Base-by-base conservation (phyloP, 2,329 filamentous ascomycete genomes). In the Colletotrichum echinochloae region DNA sequence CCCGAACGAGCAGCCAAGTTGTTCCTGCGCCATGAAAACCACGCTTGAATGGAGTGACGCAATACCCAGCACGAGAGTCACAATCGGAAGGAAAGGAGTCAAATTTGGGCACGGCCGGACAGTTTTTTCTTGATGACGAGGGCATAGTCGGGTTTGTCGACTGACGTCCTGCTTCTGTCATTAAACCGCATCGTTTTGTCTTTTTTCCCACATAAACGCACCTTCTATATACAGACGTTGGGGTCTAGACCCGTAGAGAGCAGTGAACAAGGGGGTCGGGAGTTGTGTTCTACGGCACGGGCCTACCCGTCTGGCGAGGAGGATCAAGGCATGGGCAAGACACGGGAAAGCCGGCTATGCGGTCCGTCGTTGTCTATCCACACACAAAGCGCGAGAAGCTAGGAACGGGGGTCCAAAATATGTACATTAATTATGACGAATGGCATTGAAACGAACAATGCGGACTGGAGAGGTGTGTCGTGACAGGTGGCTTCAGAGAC, bases 381-480 rank as follows among this genome's bases (percentile, higher is more conserved):
- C n/a, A 18, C 37, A 49, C 18, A 37, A 33, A 49, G 26, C 51
- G 37, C 23, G 60, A 56, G 46, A 66, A 57, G 44, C 30, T 49
- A 57, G 64, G 54, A 37, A 62, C 49, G 35, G 28, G 54, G 51
- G 64, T 12, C 39, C 48, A 30, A 62, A 44, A 52, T 67, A 60
- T 70, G 67, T 70, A 70, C 63, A 67, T 70, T 67, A 70, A 67
- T 70, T 67, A 70, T 70, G 64, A 67, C 44, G 67, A 70, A 70
- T 70, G 64, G 64, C 44, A 57, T 66, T 59, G 51, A 37, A 67
- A 62, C 39, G 52, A 62, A 55, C 20, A 30, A 46, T 49, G 14
- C 18, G 30, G 2, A 20, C n/a, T 14, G 9, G 44, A 30, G 44
- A 49, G n/a, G 14, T 23, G 44, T 6, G 14, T 37, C 48, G 44